Conservation (phyloP, 192 early-diverging fungal genomes). For the Entomortierella lignicola region DNA sequence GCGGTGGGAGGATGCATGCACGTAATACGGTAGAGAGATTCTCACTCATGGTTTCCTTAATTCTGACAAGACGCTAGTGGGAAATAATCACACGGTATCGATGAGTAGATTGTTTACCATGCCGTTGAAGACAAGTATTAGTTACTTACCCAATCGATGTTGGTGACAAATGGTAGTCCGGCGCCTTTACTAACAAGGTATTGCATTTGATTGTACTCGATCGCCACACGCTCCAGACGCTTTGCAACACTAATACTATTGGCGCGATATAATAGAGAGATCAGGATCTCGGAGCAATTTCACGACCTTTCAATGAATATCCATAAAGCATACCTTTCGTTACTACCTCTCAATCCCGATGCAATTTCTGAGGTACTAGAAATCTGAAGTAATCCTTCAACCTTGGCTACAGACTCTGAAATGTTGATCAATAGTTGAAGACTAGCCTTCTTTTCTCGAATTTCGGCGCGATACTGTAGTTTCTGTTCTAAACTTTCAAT, state of each 20-base stretch:
- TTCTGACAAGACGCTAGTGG: constrained; percentile 71
- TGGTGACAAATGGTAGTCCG: constrained; percentile 73
- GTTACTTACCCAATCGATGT: constrained; percentile 76
- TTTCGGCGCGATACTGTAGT: constrained; percentile 66
- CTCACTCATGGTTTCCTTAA: constrained; percentile 75
- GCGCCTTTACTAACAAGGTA: constrained; percentile 75
- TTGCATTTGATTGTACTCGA: constrained; percentile 88
- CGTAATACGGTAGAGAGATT: constrained; percentile 69
- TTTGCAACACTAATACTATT: constrained; percentile 67
- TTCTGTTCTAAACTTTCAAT: constrained; percentile 68
- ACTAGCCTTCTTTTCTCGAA: constrained; percentile 77
- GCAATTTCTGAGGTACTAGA: constrained; percentile 38
- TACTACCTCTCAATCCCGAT: constrained; percentile 32
- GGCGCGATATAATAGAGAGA: not conserved
- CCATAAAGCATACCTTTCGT: constrained; percentile 8
- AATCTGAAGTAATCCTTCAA: constrained; percentile 76
- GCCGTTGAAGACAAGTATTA: not conserved
- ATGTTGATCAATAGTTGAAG: constrained; percentile 81
- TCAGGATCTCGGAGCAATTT: not conserved
- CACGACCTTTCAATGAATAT: not conserved
- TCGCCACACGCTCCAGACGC: constrained; percentile 83
- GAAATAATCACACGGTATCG: not conserved
- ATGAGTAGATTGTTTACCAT: not conserved
- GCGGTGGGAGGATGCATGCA: constrained; percentile 55
- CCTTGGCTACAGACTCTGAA: constrained; percentile 80